Percentiles rank a stretch among this genome's conserved stretches.
Evolutionary conservation across 352 stramenopile species (phyloP).

Genomic region (Phytophthora pluvialis): DNA sequence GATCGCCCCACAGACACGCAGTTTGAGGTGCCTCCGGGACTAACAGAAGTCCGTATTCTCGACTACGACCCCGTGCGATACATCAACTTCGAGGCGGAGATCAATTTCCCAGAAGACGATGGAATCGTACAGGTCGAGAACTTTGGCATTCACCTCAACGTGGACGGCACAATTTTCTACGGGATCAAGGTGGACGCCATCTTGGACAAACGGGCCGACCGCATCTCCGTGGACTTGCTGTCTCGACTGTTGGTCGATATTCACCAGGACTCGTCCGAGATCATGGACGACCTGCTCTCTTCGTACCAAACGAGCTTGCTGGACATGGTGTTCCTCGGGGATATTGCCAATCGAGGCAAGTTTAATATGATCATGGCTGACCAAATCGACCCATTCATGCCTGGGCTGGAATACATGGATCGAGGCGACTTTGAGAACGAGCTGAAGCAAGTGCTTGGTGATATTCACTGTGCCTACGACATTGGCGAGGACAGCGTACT

Average conservation of each 20-base stretch:
- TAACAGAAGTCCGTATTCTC: slow-evolving; percentile 94
- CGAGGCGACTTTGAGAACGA: slow-evolving; percentile 97
- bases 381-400: slow-evolving; percentile 96
- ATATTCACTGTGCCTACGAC: no score
- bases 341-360: slow-evolving; percentile 93
- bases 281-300: slow-evolving; percentile 93
- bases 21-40: slow-evolving; percentile 86
- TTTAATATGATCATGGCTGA: slow-evolving; percentile 98
- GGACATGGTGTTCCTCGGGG: slow-evolving; percentile 94
- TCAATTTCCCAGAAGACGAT: slow-evolving; percentile 93
- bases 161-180: slow-evolving; percentile 77
- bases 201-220: slow-evolving; percentile 94
- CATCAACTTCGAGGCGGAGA: slow-evolving; percentile 98
- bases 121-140: slow-evolving; percentile 96
- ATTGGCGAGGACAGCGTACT: no score
- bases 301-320: slow-evolving; percentile 94
- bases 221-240: slow-evolving; percentile 95
- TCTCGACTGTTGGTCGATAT: slow-evolving; percentile 95
- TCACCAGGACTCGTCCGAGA: slow-evolving; percentile 15
- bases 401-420: slow-evolving; percentile 97
- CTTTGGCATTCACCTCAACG: slow-evolving; percentile 89
- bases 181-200: slow-evolving; percentile 92
- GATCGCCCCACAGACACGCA: slow-evolving; percentile 74
- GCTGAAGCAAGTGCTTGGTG: slow-evolving; percentile 92
- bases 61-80: slow-evolving; percentile 97